Conservation (phyloP, 148 eudicot species). For the Agrostemma githago region DNA sequence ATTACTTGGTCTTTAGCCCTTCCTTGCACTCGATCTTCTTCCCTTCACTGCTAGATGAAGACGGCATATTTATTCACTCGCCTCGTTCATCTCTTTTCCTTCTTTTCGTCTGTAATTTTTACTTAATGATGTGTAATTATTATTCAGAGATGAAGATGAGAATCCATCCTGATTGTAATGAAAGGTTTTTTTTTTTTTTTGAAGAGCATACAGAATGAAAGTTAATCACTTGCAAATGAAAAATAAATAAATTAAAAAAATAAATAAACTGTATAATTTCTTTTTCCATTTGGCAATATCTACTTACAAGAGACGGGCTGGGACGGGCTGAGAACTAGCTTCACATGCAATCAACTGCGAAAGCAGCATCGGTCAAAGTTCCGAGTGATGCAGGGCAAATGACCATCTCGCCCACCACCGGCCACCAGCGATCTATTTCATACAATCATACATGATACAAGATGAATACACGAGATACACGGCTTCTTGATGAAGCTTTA, state of each 20-base stretch:
- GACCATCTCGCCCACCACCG: neutral
- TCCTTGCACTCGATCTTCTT: neutral
- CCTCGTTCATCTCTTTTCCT: no score
- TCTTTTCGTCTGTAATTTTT: no score
- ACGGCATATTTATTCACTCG: no score
- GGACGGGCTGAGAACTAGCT: neutral
- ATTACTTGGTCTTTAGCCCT: neutral
- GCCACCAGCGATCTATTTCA: neutral
- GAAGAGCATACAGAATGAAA: no score
- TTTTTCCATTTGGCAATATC: neutral
- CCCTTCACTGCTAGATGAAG: neutral
- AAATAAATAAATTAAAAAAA: no score
- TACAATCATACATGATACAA: slow-evolving; percentile 4
- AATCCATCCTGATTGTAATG: no score
- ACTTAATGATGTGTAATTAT: no score
- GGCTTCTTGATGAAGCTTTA: slow-evolving; percentile 15
- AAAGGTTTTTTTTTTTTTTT: no score
- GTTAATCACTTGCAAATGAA: no score
- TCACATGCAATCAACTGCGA: neutral
- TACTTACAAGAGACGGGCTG: neutral
- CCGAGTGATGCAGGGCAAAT: neutral
- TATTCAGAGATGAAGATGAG: neutral
- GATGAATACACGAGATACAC: slow-evolving; percentile 1
- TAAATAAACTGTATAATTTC: no score
- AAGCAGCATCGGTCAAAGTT: neutral